Evolutionary conservation across 169 alveolate species (phyloP), one percentile per base, ranked within the genome.

Genomic region (Perkinsus marinus): DNA sequence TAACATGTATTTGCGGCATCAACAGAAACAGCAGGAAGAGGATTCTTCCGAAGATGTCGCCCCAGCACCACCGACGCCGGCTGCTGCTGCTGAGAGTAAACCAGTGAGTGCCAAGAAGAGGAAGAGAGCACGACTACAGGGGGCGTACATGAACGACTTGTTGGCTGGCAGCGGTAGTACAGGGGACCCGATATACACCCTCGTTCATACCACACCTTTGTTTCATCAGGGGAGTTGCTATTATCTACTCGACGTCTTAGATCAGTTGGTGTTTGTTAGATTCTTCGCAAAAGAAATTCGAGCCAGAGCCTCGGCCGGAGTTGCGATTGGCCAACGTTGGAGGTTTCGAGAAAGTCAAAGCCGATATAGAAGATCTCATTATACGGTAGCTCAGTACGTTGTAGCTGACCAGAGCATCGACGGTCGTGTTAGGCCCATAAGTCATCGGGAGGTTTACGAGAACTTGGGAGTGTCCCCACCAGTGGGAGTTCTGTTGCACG

Each of bases 401-500:
- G n/a, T n/a, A n/a, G n/a, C n/a, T n/a, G n/a, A n/a, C n/a, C n/a
- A n/a, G n/a, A n/a, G n/a, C n/a, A n/a, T n/a, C n/a, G n/a, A n/a
- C n/a, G n/a, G n/a, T n/a, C n/a, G n/a, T n/a, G 46, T 95, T 22
- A 92, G 94, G 46, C 95, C 95, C 26, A 68, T 94, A 36, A 91
- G 90, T 68, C 93, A 90, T 68, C 95, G 99, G n/a, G 97, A 97
- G 69, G 94, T 96, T 79, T 97, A 96, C 93, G 93, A 95, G 91
- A 93, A 94, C 90, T 96, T 98, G 37, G 97, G 98, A n/a, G 94
- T 94, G 26, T 95, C 96, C 34, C 97, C 98, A 39, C 98, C 99
- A 39, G 96, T 97, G 22, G 99, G 99, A 0, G 98, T 98, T 30
- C 94, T 98, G 90, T 93, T 98, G 90, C 98, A 97, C 94, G 99